phyloP scores from a whole-genome alignment of 306 rosid genomes.

The Acacia melanoxylon region DNA sequence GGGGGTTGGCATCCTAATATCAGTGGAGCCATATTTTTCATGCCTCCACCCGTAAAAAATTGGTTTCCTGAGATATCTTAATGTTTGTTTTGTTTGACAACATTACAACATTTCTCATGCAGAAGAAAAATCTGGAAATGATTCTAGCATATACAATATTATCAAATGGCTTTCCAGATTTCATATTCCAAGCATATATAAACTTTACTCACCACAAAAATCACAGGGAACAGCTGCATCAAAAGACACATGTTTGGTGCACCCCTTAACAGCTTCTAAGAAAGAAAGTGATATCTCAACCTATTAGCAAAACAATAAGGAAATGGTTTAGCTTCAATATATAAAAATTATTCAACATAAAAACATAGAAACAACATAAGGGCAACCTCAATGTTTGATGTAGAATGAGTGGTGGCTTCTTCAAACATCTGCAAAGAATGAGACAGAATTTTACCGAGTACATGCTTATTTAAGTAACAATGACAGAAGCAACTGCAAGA shows the following conservation, averaged over 20 bases:
- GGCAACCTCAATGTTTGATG: slow-evolving; percentile 77
- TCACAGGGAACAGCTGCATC: slow-evolving; percentile 78
- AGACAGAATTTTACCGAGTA: not conserved
- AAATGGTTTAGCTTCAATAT: slow-evolving; percentile 31
- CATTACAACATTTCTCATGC: slow-evolving; percentile 25
- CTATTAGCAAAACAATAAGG: slow-evolving; percentile 45
- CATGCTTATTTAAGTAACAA: not conserved
- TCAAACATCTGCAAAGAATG: slow-evolving; percentile 81
- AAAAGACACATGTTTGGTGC: slow-evolving; percentile 73
- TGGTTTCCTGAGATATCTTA: slow-evolving; percentile 16
- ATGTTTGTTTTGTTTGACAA: not conserved
- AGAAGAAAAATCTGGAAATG: slow-evolving; percentile 4
- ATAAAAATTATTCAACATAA: slow-evolving; percentile 23
- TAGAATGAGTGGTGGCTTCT: slow-evolving; percentile 52
- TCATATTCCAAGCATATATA: slow-evolving; percentile 22
- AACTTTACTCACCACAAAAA: slow-evolving; percentile 71
- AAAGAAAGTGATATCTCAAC: slow-evolving; percentile 73
- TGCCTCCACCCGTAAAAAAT: not conserved
- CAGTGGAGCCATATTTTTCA: slow-evolving; percentile 12
- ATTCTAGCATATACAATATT: slow-evolving; percentile 20
- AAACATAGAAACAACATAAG: slow-evolving; percentile 18
- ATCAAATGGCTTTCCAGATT: slow-evolving; percentile 10
- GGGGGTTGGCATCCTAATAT: not conserved
- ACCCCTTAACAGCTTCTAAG: slow-evolving; percentile 82
- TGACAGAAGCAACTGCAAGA: not conserved